Base-by-base conservation (phyloP, 2,329 filamentous ascomycete genomes). In the Fusarium chlamydosporum region DNA sequence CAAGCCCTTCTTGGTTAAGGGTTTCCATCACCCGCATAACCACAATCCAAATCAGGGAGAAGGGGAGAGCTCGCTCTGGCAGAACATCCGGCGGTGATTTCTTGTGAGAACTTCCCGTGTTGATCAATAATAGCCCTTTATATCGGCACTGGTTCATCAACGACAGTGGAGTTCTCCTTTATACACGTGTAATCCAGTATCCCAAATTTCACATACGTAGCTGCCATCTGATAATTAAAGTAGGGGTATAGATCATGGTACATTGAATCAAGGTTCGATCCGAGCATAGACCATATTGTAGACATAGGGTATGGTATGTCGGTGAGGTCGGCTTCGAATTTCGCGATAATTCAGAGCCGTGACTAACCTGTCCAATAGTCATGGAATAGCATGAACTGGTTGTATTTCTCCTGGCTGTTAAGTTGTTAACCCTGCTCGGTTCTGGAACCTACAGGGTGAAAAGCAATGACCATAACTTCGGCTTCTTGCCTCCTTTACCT, bases 31-130 rank as follows among this genome's bases (percentile, higher is more conserved):
- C 63, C 59, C 47, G 45, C 64, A 60, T 65, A 61, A 61, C 29
- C 51, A 48, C 42, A 56, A 20, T 61, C 58, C 67, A 46, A 61
- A 71, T 70, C 67, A 72, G 67, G 71, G 71, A 68, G 43, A 33
- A 6, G 23, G 23, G 23, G 8, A 29, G 10, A 59, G 53, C 15
- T 33, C 38, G 53, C 15, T 33, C 38, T 52, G 26, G 16, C n/a
- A 16, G 43, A 33, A 13, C 29, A 16, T 26, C 31, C 11, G 15
- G n/a, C 23, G 10, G 20, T n/a, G n/a, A n/a, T 13, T 38, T 18
- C 23, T 40, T 16, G 34, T 50, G 31, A 50, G 26, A 50, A 20
- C 33, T 27, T 50, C 20, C 12, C 5, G 33, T 16, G 31, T 15
- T 12, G 18, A 15, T 38, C 47, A 40, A 29, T 26, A 51, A 27